Conservation (phyloP, 306 rosid species). For the Oemleria cerasiformis region DNA sequence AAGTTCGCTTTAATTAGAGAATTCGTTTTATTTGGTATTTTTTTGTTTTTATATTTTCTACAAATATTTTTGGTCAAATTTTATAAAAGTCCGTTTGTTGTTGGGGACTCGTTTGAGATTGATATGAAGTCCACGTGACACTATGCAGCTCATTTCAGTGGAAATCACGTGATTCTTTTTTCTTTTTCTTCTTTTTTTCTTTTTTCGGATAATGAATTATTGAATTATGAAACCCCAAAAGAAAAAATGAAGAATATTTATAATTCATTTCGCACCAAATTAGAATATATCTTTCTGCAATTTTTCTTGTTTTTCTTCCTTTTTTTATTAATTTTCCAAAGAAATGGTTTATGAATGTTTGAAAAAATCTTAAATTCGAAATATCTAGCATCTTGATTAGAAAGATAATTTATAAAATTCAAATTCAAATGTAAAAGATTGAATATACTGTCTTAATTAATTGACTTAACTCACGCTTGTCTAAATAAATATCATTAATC, state of each 20-base stretch:
- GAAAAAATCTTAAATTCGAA: too few relatives aligned
- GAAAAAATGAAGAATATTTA: not conserved
- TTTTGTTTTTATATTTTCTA: not conserved
- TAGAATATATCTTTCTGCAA: not conserved
- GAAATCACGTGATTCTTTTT: not conserved
- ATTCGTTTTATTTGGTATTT: not conserved
- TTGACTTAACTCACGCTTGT: too few relatives aligned
- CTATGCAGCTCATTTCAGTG: not conserved
- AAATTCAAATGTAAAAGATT: too few relatives aligned
- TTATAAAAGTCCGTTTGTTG: not conserved
- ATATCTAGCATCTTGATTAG: too few relatives aligned
- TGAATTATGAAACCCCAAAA: too few relatives aligned
- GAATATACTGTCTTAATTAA: too few relatives aligned
- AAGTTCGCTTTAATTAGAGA: not conserved
- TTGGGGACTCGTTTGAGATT: not conserved
- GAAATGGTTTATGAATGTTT: too few relatives aligned
- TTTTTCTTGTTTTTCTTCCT: too few relatives aligned
- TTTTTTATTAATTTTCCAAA: too few relatives aligned
- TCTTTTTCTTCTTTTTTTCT: not conserved
- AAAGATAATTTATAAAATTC: too few relatives aligned
- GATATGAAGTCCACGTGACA: slow-evolving; percentile 17
- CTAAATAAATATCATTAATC: too few relatives aligned
- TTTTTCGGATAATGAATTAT: too few relatives aligned
- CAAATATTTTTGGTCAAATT: not conserved
- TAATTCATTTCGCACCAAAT: not conserved